Conservation (phyloP, 2,329 filamentous ascomycete genomes). For the Botrytis elliptica region DNA sequence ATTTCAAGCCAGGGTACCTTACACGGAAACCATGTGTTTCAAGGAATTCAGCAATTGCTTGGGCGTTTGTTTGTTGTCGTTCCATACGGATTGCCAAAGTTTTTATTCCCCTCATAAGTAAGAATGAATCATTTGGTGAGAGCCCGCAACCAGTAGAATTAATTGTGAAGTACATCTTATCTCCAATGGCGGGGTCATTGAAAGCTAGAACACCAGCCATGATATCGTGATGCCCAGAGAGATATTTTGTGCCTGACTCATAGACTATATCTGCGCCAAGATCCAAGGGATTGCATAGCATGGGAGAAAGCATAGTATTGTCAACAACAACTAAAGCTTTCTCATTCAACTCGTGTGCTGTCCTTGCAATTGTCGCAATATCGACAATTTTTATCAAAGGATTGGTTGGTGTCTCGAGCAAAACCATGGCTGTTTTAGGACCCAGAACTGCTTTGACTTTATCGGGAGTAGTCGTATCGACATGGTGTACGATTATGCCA, state of each 20-base stretch:
- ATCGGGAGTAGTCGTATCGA: constrained; percentile 83
- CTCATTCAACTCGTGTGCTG: constrained; percentile 74
- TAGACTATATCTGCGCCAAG: constrained; percentile 95
- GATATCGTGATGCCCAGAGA: constrained; percentile 96
- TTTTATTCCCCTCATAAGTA: constrained; percentile 93
- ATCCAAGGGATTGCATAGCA: constrained; percentile 90
- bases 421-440: constrained; percentile 87
- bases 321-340: constrained; percentile 86
- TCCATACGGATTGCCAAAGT: constrained; percentile 98
- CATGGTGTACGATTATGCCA: constrained; percentile 91
- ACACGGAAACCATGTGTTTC: constrained; percentile 91
- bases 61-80: constrained; percentile 91
- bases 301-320: constrained; percentile 98
- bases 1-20: constrained; percentile 89
- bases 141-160: constrained; percentile 94
- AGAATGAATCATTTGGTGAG: constrained; percentile 92
- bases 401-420: constrained; percentile 95
- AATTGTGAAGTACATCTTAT: constrained; percentile 95
- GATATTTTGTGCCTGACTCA: constrained; percentile 95
- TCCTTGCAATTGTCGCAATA: constrained; percentile 73
- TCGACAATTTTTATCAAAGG: constrained; percentile 98
- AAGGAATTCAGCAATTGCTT: constrained; percentile 87
- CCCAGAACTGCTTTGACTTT: constrained; percentile 67
- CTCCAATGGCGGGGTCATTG: constrained; percentile 77
- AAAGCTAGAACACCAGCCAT: constrained; percentile 97